phyloP scores from a whole-genome alignment of 106 monocot genomes.

The Posidonia australis region DNA sequence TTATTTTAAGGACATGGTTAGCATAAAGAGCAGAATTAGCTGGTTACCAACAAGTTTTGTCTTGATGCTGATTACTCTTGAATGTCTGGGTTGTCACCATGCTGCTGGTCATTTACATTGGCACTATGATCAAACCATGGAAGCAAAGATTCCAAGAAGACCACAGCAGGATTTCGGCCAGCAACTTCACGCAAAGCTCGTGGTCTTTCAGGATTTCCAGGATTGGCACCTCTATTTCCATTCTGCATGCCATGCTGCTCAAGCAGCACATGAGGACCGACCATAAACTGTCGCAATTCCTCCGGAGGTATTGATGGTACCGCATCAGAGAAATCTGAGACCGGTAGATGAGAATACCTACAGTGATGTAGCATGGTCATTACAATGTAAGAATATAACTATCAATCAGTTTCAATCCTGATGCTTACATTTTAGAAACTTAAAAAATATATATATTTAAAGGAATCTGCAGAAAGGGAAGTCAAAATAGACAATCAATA shows the following conservation, averaged over 20 bases:
- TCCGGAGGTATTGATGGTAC: slow-evolving; percentile 85
- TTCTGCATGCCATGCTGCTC: slow-evolving; percentile 33
- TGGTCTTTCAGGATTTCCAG: slow-evolving; percentile 27
- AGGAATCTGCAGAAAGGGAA: too few relatives aligned
- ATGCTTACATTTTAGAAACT: too few relatives aligned
- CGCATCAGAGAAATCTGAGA: slow-evolving; percentile 84
- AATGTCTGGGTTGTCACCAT: slow-evolving; percentile 10
- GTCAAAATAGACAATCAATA: too few relatives aligned
- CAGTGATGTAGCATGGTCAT: not conserved
- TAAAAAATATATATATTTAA: too few relatives aligned
- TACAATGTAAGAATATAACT: too few relatives aligned
- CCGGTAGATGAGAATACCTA: slow-evolving; percentile 89
- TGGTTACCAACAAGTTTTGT: not conserved
- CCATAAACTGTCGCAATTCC: slow-evolving; percentile 76
- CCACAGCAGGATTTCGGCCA: slow-evolving; percentile 64
- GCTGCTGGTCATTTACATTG: slow-evolving; percentile 17
- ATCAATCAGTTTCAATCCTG: too few relatives aligned
- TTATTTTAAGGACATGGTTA: too few relatives aligned
- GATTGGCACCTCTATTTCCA: slow-evolving; percentile 21
- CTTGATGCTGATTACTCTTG: not conserved
- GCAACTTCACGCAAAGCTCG: slow-evolving; percentile 41
- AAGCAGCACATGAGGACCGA: slow-evolving; percentile 32
- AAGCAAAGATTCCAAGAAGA: slow-evolving; percentile 82
- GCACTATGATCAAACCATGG: slow-evolving; percentile 71
- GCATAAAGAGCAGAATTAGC: too few relatives aligned